A percentile compares a stretch with the other conserved stretches of the same genome.
Evolutionary conservation across 495 filamentous ascomycete species (phyloP).

Genomic region (Trichocladium antarcticum): DNA sequence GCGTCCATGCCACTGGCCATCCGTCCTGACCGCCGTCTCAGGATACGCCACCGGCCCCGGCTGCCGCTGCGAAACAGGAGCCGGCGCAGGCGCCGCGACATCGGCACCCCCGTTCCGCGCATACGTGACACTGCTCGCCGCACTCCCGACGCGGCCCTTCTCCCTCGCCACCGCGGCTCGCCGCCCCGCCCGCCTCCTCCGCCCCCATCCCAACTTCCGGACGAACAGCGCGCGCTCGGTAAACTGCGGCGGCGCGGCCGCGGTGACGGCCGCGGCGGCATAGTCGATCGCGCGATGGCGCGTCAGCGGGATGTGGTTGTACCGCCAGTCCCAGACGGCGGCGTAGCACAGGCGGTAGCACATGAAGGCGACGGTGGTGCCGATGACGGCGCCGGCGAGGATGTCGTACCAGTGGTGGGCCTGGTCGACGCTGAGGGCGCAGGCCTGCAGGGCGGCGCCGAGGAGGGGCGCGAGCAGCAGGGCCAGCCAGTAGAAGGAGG

Average conservation of each 20-base stretch:
- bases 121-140: conserved; percentile 7
- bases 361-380: conserved; percentile 45
- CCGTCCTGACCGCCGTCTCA: neutral
- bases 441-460: conserved; percentile 45
- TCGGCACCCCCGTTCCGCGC: conserved; percentile 1
- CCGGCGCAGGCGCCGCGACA: neutral
- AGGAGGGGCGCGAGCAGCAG: conserved; percentile 39
- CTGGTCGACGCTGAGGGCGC: conserved; percentile 50
- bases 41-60: neutral
- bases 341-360: conserved; percentile 50
- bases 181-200: neutral
- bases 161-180: neutral
- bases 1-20: neutral
- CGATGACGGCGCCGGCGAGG: conserved; percentile 45
- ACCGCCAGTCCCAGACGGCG: conserved; percentile 48
- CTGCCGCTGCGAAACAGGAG: neutral
- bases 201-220: conserved; percentile 10
- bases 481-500: conserved; percentile 35
- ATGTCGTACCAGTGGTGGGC: conserved; percentile 54
- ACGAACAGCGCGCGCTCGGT: neutral
- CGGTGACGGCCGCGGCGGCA: neutral
- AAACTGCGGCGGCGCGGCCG: neutral
- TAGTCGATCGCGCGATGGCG: conserved; percentile 3
- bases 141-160: neutral
- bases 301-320: conserved; percentile 41